Base-by-base conservation (phyloP, 768 basidiomycete genomes). In the Kwoniella shandongensis region DNA sequence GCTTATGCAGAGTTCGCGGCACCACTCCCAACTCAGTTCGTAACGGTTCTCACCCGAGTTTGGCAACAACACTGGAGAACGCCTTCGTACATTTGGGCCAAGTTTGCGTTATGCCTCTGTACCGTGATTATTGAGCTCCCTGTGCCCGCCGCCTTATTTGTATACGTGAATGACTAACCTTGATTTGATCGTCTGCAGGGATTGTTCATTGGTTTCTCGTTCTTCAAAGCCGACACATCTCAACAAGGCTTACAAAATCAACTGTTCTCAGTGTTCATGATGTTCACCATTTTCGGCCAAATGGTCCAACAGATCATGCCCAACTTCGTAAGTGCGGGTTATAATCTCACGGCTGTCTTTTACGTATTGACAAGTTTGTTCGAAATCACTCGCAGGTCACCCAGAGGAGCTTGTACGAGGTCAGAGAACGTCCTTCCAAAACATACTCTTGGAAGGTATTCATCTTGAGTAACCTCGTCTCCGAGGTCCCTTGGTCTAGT, bases 1-100 rank as follows among this genome's bases (percentile, higher is more conserved):
- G 69, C 63, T 7, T 67, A 65, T 41, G 62, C 63, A 10, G 69
- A 72, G 26, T 67, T 68, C 48, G 66, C 75, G 12, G 67, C 77
- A 0, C 62, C 74, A 8, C 59, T 65, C 44, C 29, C 50, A 2
- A 30, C 41, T 1, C 69, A 78, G 50, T 50, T 75, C 32, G 22
- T 35, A 15, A 51, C 65, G 41, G 73, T 74, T 26, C 47, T 64
- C 25, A 68, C 52, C 30, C 73, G 79, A 39, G 73, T 76, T 13
- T 77, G 75, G 59, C 72, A 77, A 57, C 67, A 78, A 61, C 77
- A 76, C 62, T 79, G 78, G 76, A 62, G 79, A 18, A 76, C 77
- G 32, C 71, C 76, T 3, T 73, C 70, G 7, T 80, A 79, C 61
- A 67, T 78, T 57, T 78, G 66, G 61, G 69, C 74, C 49, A 79